phyloP scores from a whole-genome alignment of 495 filamentous ascomycete genomes.

The Trichoderma erinaceum region DNA sequence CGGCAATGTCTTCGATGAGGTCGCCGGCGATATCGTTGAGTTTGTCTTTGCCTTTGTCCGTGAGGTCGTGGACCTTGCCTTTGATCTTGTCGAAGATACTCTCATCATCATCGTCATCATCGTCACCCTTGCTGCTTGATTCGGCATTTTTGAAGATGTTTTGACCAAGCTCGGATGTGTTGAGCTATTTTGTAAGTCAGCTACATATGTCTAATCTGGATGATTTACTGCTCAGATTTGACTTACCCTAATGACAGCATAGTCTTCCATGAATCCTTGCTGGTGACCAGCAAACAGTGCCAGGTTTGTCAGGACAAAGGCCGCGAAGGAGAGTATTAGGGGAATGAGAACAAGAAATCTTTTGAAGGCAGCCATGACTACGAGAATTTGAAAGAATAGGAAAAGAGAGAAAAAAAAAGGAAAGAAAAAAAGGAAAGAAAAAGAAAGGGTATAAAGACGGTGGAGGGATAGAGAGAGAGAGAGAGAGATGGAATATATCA shows the following conservation, averaged over 20 bases:
- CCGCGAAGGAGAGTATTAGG: slow-evolving; percentile 44
- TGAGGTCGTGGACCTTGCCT: slow-evolving; percentile 31
- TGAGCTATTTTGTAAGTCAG: slow-evolving; percentile 40
- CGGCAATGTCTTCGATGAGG: slow-evolving; percentile 39
- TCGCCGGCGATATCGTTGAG: slow-evolving; percentile 34
- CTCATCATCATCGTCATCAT: slow-evolving; percentile 16
- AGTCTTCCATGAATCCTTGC: slow-evolving; percentile 53
- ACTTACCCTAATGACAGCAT: slow-evolving; percentile 61
- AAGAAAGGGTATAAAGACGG: too few relatives aligned
- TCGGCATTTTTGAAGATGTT: slow-evolving; percentile 33
- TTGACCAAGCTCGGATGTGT: slow-evolving; percentile 56
- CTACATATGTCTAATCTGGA: background rate
- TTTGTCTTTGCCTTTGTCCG: slow-evolving; percentile 28
- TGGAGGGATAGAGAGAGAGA: background rate
- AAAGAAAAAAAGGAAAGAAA: too few relatives aligned
- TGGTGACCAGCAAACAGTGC: slow-evolving; percentile 65
- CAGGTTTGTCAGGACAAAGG: slow-evolving; percentile 62
- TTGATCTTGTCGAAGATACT: slow-evolving; percentile 24
- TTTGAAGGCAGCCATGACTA: background rate
- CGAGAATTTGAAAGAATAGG: background rate
- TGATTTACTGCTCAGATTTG: background rate
- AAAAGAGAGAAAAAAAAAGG: background rate
- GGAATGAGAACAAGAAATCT: slow-evolving; percentile 28
- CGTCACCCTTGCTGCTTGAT: background rate
- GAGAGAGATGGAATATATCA: background rate